Base-by-base conservation (phyloP, 192 early-diverging fungal species). In the Backusella australiensis region DNA sequence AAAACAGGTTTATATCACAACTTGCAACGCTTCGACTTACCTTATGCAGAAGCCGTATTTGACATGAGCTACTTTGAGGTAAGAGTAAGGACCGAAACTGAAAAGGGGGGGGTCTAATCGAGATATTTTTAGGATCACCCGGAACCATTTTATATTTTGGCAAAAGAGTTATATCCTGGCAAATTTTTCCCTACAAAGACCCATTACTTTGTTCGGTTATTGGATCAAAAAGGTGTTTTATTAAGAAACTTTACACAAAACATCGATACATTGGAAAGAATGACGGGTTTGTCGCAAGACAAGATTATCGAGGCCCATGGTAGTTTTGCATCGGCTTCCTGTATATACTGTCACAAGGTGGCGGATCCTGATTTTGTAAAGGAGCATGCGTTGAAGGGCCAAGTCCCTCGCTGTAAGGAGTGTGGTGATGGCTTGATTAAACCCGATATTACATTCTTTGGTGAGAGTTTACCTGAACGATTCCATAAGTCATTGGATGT, bases 401-500 rank as follows among this genome's bases (percentile, higher is more conserved):
- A 85, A 38, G 89, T 96, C 19, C 94, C 96, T 6, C 82, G 80
- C 26, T 99, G 96, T 76, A 67, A 70, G 14, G 12, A 63, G 15
- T 97, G 96, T 81, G 53, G 75, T 19, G 56, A 23, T 63, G 81
- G 90, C 5, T 80, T 93, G 21, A 90, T 99, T 78, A 99, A 99
- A 77, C 97, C 96, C 9, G 91, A 96, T 74, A 98, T 99, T 73
- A 96, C 95, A 0, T 99, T 99, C 77, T 99, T 99, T 85, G 96
- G 96, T 21, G 95, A 99, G 81, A 77, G 82, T 21, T 83, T 99
- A 66, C 98, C 98, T 9, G 75, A 83, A 17, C 89, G 91, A 26
- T 98, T 98, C 71, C 89, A 89, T 75, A 68, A 85, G 21, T 77
- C 84, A 14, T n/a, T 89, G 4, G 72, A 73, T 11, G 85, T 85